Conservation (phyloP, 2,329 filamentous ascomycete species). For the Teratosphaeria gauchensis region DNA sequence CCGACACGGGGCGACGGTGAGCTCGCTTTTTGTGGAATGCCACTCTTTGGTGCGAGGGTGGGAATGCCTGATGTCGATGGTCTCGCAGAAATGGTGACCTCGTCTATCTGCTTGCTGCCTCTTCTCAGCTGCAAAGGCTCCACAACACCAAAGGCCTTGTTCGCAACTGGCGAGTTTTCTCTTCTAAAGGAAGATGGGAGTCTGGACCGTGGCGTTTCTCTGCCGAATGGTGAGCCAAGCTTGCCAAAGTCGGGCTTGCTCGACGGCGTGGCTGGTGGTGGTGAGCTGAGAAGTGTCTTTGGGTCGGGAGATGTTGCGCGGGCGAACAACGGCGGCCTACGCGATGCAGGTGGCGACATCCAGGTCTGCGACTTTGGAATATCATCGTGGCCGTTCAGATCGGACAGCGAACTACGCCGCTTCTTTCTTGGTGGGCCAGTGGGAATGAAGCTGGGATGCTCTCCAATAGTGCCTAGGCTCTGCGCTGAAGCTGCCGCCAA, state of each 20-base stretch:
- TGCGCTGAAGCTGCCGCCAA: not conserved
- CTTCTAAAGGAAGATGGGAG: slow-evolving; percentile 31
- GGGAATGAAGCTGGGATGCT: slow-evolving; percentile 34
- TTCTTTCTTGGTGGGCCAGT: slow-evolving; percentile 56
- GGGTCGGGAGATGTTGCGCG: slow-evolving; percentile 12
- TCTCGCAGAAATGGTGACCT: slow-evolving; percentile 17
- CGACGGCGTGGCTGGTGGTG: slow-evolving; percentile 23
- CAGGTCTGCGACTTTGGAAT: slow-evolving; percentile 10
- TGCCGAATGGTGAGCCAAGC: slow-evolving; percentile 30
- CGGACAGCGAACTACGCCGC: slow-evolving; percentile 82
- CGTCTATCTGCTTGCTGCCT: slow-evolving; percentile 17
- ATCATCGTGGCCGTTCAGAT: slow-evolving; percentile 61
- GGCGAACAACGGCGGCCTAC: slow-evolving; percentile 13
- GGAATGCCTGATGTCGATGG: slow-evolving; percentile 41
- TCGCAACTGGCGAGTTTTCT: slow-evolving; percentile 32
- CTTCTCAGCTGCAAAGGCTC: slow-evolving; percentile 21
- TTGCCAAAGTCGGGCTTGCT: slow-evolving; percentile 28
- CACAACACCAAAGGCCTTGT: slow-evolving; percentile 10
- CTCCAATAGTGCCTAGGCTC: slow-evolving; percentile 42
- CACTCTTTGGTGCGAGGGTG: slow-evolving; percentile 28
- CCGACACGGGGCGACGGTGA: slow-evolving; percentile 41
- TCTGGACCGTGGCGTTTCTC: slow-evolving; percentile 22
- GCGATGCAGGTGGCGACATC: slow-evolving; percentile 13
- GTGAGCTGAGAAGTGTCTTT: slow-evolving; percentile 27
- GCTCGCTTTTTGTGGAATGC: slow-evolving; percentile 25